Conservation (phyloP, 108 stramenopile species). For the Parmales sp. region DNA sequence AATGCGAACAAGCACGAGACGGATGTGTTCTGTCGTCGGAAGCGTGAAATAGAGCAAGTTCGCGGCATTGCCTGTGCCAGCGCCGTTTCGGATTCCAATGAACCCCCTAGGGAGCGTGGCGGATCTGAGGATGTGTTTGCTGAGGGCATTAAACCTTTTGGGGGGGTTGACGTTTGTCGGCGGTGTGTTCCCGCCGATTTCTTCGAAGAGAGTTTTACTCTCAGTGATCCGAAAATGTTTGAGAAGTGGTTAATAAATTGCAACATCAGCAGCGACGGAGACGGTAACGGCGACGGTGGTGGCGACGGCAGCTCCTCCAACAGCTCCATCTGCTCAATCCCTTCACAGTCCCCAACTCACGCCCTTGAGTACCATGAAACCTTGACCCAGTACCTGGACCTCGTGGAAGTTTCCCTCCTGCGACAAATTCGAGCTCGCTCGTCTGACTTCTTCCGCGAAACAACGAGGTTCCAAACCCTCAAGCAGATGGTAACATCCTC, state of each 20-base stretch:
- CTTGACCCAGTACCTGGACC: conserved; percentile 56
- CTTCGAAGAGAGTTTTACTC: conserved; percentile 55
- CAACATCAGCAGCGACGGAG: neutral
- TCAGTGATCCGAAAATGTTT: conserved; percentile 68
- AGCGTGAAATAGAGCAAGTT: too few species aligned
- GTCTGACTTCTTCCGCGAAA: conserved; percentile 70
- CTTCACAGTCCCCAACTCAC: conserved; percentile 22
- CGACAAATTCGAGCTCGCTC: conserved; percentile 49
- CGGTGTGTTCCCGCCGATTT: conserved; percentile 50
- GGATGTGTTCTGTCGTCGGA: neutral
- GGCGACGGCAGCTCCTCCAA: conserved; percentile 21
- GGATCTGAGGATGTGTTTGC: too few species aligned
- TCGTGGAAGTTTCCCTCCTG: conserved; percentile 56
- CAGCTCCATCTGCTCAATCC: conserved; percentile 34
- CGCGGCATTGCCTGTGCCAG: too few species aligned
- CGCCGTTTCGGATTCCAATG: too few species aligned
- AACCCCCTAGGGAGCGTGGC: too few species aligned
- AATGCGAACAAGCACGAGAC: neutral
- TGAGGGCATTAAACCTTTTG: too few species aligned
- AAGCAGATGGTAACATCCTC: conserved; percentile 47
- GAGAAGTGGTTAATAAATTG: conserved; percentile 35
- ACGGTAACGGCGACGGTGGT: neutral
- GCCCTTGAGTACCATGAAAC: conserved; percentile 40
- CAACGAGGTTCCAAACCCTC: conserved; percentile 63
- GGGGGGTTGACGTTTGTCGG: too few species aligned